A percentile compares a stretch with the other conserved stretches of the same genome.
phyloP scores from a whole-genome alignment of 768 basidiomycete genomes.

The Leccinum truebloodii region DNA sequence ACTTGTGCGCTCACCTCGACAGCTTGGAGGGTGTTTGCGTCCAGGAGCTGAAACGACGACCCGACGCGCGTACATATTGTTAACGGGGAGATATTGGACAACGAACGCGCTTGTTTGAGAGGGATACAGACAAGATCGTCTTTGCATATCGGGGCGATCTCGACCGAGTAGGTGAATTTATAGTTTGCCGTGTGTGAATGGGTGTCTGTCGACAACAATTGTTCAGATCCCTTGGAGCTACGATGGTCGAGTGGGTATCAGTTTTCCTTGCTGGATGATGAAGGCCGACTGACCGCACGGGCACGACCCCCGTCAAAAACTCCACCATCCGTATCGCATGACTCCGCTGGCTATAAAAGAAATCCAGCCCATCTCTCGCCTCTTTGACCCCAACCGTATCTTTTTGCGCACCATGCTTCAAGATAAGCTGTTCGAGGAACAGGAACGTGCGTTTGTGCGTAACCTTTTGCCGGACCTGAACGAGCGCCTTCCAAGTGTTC shows the following conservation, averaged over 20 bases:
- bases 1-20: slow-evolving; percentile 76
- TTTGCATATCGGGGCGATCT: slow-evolving; percentile 96
- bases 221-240: slow-evolving; percentile 92
- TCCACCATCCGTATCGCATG: slow-evolving; percentile 98
- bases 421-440: slow-evolving; percentile 94
- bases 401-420: slow-evolving; percentile 96
- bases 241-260: not conserved
- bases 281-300: slow-evolving; percentile 65
- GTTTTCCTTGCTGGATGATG: not conserved
- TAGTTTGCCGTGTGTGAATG: slow-evolving; percentile 93
- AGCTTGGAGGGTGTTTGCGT: slow-evolving; percentile 81
- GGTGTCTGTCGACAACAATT: slow-evolving; percentile 89
- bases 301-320: slow-evolving; percentile 85
- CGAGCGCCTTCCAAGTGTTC: slow-evolving; percentile 97
- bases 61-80: slow-evolving; percentile 90
- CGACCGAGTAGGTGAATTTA: slow-evolving; percentile 97
- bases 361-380: slow-evolving; percentile 92
- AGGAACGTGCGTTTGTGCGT: slow-evolving; percentile 97
- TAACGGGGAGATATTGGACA: slow-evolving; percentile 88
- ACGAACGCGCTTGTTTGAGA: slow-evolving; percentile 71
- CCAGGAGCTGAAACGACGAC: slow-evolving; percentile 87
- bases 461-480: slow-evolving; percentile 99
- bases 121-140: slow-evolving; percentile 96
- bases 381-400: slow-evolving; percentile 90
- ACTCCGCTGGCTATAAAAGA: slow-evolving; percentile 89